phyloP scores from a whole-genome alignment of 164 flowering plant species.

The Nelumbo lutea region DNA sequence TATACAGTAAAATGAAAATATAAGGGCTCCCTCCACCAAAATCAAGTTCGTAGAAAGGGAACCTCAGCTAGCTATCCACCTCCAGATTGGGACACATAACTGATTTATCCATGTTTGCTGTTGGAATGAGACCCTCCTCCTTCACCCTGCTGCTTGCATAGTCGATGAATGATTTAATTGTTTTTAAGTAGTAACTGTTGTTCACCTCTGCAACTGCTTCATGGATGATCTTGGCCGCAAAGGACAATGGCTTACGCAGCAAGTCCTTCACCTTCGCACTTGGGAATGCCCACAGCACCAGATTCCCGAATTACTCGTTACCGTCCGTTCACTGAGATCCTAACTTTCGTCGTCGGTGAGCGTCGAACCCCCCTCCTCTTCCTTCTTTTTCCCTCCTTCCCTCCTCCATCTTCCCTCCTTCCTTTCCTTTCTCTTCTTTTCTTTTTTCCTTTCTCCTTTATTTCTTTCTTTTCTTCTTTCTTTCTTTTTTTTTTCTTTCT shows the following conservation, averaged over 20 bases:
- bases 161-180: conserved; percentile 25
- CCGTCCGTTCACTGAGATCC: conserved; percentile 30
- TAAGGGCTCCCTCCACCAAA: conserved; percentile 31
- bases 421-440: too few relatives aligned
- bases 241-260: conserved; percentile 11
- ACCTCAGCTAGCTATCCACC: conserved; percentile 33
- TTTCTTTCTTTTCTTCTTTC: too few relatives aligned
- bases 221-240: conserved; percentile 26
- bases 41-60: conserved; percentile 33
- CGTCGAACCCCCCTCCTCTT: too few relatives aligned
- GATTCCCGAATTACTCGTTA: conserved; percentile 22
- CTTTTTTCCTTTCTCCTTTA: too few relatives aligned
- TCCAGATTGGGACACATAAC: conserved; percentile 27
- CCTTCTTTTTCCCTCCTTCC: too few relatives aligned
- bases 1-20: conserved; percentile 7
- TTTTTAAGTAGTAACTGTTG: conserved; percentile 14
- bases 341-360: conserved; percentile 6
- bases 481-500: too few relatives aligned
- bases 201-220: conserved; percentile 23
- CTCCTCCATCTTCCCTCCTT: too few relatives aligned
- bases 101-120: conserved; percentile 16
- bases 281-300: conserved; percentile 38
- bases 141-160: conserved; percentile 17
- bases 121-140: conserved; percentile 24
- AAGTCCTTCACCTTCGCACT: conserved; percentile 25